Base-by-base conservation (phyloP, 164 flowering plant genomes). In the Aristolochia contorta region DNA sequence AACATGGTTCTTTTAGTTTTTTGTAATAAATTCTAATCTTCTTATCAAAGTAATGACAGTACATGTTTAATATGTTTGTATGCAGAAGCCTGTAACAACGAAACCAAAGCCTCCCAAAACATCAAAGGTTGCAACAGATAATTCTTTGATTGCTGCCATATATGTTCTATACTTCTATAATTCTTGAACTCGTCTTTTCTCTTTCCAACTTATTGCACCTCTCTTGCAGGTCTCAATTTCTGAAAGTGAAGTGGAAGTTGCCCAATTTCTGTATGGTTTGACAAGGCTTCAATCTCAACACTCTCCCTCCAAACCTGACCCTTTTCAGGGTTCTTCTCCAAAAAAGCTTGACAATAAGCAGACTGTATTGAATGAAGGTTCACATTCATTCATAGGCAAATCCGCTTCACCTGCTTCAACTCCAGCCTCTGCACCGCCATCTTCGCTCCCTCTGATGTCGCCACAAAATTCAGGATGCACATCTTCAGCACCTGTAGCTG, bases 211-310 rank as follows among this genome's bases (percentile, higher is more conserved):
- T 4, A 47, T 2, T 46, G 32, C 21, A n/a, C 50, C 27, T 8
- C 14, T 64, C 61, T 64, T 46, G 43, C 47, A 64, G 67, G 60
- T 47, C 19, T 56, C 60, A 2, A 64, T 64, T 64, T 64, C 67
- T 25, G 67, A 64, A 48, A 64, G 67, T 47, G 67, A 64, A 64
- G 67, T 64, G 48, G 67, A 64, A 64, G 67, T 64, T n/a, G 67
- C 66, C 24, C 60, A 64, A 32, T 25, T 64, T 47, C 22, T 64
- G 19, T 64, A 64, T 30, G 60, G 54, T 10, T 55, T 64, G 7
- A 64, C 55, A 45, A 56, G 21, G 54, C 67, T 64, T 1, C 67
- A 47, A 56, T 56, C 67, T n/a, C 66, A 63, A 18, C 58, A 57
- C 33, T 24, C 66, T 49, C 61, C 67, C 19, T 15, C 54, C 24